Conservation (phyloP, 2,329 filamentous ascomycete species). For the Trichoderma pleuroti region DNA sequence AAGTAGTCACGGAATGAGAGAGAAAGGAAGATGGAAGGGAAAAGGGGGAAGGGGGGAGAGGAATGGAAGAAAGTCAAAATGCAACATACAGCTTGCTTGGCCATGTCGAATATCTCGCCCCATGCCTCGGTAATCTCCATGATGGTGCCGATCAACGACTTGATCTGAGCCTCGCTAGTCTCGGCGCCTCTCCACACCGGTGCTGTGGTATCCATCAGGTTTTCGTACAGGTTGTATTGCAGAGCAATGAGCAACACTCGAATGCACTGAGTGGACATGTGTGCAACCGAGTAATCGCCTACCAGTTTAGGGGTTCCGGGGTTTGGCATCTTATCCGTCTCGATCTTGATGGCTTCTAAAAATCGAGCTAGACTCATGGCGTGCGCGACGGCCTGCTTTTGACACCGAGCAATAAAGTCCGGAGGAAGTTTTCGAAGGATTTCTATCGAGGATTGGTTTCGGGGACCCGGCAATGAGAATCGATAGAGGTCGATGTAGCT, state of each 20-base stretch:
- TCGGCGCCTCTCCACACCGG: conserved; percentile 35
- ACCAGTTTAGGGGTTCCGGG: conserved; percentile 28
- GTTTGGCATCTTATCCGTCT: conserved; percentile 27
- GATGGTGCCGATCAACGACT: conserved; percentile 33
- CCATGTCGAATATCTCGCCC: conserved; percentile 29
- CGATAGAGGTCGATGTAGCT: conserved; percentile 40
- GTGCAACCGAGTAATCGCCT: conserved; percentile 32
- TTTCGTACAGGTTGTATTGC: conserved; percentile 35
- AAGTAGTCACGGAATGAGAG: not conserved
- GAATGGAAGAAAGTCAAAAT: no score
- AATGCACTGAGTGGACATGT: conserved; percentile 31
- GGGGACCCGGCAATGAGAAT: conserved; percentile 36
- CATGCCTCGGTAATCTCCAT: conserved; percentile 35
- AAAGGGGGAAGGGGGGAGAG: not conserved
- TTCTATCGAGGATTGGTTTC: conserved; percentile 32
- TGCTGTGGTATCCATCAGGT: conserved; percentile 36
- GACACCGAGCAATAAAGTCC: conserved; percentile 36
- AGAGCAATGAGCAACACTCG: conserved; percentile 36
- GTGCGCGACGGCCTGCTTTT: conserved; percentile 40
- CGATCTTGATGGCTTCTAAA: conserved; percentile 33
- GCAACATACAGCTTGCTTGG: conserved; percentile 29
- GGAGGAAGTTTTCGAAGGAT: conserved; percentile 34
- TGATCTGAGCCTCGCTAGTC: conserved; percentile 33
- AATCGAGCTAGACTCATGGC: conserved; percentile 37
- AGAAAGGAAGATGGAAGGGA: not conserved